Evolutionary conservation across 139 green algal species (phyloP), one percentile per base, ranked within the genome.

Genomic region (Asterochloris erici): DNA sequence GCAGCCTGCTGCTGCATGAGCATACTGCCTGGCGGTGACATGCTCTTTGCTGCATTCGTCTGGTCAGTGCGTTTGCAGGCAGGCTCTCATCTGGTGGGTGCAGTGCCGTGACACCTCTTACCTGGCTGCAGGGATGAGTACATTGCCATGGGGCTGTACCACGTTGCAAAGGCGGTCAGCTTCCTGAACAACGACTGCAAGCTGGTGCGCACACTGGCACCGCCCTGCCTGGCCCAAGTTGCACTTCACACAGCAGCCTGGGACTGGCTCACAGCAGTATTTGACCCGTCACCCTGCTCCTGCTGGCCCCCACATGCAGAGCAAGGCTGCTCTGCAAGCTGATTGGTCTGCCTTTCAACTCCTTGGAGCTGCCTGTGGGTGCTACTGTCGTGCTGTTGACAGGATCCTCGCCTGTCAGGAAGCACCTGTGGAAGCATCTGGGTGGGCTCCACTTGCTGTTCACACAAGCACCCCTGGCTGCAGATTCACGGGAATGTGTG

Each of bases 131-230:
- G 95, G 80, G 87, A 97, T 78, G 91, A 98, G 81, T 99, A 97
- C 83, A 82, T 97, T 0, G 85, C 94, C 15, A 97, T 97, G 90
- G 96, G 97, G 15, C 86, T 99, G 61, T 83, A 94, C 26, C 90
- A 97, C 66, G 87, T 98, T 60, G 88, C 95, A 11, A 91, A 93
- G 69, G 97, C 96, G 13, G 88, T 99, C 15, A 95, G 91, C 79
- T 99, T 99, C 86, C 89, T 99, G 11, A 96, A 95, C 90, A 98
- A 97, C 79, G 94, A 98, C 83, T 98, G 93, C 91, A 95, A 94
- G 54, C 89, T 99, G 85, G 93, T 98, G 82, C 68, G 90, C 13
- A 16, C 74, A 26, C 54, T 47, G 17, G 28, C 28, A 78, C 74
- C 27, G 38, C 74, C 60, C 63, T 75, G 62, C 23, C 21, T 29